Conservation (phyloP, 345 rosid species). For the Hibiscus tridactylites region DNA sequence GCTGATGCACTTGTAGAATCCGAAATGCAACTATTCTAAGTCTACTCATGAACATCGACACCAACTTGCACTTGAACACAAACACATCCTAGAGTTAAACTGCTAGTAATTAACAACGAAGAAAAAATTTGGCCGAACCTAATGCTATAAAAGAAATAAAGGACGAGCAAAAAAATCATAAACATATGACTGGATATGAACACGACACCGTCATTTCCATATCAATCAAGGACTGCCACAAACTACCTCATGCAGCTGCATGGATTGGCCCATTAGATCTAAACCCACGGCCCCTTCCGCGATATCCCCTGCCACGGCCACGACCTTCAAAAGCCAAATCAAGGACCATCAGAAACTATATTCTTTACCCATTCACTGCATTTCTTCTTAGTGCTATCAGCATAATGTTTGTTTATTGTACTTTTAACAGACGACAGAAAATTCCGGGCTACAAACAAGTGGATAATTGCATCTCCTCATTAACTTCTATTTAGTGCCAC, state of each 20-base stretch:
- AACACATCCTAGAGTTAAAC: slow-evolving; percentile 20
- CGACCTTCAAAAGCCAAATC: slow-evolving; percentile 33
- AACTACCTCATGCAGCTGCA: slow-evolving; percentile 37
- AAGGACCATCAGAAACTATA: not conserved
- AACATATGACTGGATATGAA: slow-evolving; percentile 18
- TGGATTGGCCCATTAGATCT: slow-evolving; percentile 48
- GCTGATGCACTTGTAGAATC: not conserved
- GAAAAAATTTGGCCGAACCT: not conserved
- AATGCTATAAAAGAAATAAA: not conserved
- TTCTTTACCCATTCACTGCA: not conserved
- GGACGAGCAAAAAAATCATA: slow-evolving; percentile 6
- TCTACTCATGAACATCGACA: slow-evolving; percentile 15
- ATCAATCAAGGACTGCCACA: not conserved
- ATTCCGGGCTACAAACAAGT: not conserved
- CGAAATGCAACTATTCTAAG: not conserved
- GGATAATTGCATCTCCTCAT: not conserved
- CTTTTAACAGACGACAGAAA: not conserved
- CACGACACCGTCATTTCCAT: slow-evolving; percentile 13
- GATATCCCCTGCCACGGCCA: slow-evolving; percentile 55
- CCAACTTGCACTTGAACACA: not conserved
- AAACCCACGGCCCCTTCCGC: slow-evolving; percentile 67
- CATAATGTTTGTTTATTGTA: not conserved
- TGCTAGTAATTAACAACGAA: not conserved
- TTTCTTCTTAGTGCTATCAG: not conserved
- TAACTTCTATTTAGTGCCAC: not conserved